phyloP scores from a whole-genome alignment of 768 basidiomycete genomes.

The Multifurca ochricompacta region DNA sequence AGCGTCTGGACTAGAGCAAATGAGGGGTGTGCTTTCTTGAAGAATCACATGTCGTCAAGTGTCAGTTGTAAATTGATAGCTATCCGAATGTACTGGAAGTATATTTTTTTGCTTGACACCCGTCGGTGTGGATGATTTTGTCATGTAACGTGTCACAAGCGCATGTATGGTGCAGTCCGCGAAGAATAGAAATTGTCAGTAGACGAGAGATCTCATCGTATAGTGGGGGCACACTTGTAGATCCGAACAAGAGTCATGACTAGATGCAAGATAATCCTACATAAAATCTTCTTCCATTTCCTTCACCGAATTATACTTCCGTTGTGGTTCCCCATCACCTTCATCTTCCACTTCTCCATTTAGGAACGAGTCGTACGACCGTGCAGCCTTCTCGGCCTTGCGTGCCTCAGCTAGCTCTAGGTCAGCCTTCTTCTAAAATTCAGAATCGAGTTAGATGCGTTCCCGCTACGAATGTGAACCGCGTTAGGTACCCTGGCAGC shows the following conservation, averaged over 20 bases:
- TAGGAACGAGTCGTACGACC: constrained; percentile 82
- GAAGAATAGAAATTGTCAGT: neutral
- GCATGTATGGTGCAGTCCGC: constrained; percentile 52
- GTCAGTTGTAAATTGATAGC: neutral
- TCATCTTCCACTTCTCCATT: constrained; percentile 52
- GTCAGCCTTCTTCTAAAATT: constrained; percentile 67
- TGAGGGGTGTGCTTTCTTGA: neutral
- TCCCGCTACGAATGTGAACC: neutral
- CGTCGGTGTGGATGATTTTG: too few relatives aligned
- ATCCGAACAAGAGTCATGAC: neutral
- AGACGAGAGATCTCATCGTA: too few relatives aligned
- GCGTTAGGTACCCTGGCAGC: constrained; percentile 55
- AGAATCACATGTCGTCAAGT: neutral
- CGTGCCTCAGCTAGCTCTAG: constrained; percentile 62
- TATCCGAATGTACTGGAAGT: constrained; percentile 35
- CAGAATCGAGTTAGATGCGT: neutral
- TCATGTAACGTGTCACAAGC: too few relatives aligned
- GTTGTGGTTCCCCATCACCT: constrained; percentile 34
- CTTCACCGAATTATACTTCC: constrained; percentile 48
- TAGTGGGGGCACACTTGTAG: too few relatives aligned
- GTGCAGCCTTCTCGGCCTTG: constrained; percentile 79
- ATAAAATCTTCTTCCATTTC: constrained; percentile 89
- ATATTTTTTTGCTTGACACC: too few relatives aligned
- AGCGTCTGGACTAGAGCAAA: neutral
- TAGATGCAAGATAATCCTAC: constrained; percentile 32